Base-by-base conservation (phyloP, 805 yeast species). In the Cephaloascus albidus region DNA sequence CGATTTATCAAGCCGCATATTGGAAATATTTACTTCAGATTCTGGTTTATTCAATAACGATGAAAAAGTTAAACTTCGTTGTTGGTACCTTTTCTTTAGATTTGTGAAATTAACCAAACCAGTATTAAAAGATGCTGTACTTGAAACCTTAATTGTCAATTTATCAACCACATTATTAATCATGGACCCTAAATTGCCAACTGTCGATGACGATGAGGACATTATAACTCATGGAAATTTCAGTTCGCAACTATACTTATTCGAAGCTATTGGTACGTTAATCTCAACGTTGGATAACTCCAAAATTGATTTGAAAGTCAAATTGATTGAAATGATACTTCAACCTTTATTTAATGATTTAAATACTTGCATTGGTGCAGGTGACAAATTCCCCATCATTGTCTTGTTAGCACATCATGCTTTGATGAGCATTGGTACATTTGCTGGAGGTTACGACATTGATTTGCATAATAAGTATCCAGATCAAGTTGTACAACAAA, bases 31-130 rank as follows among this genome's bases (percentile, higher is more conserved):
- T 54, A 76, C 87, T 35, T 78, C 93, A 15, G 79, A 78, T 28
- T 72, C 81, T 48, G 97, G 97, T 14, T 74, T 90, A 44, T 88
- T 86, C 57, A 86, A 82, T 60, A 66, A 70, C 4, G 69, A 73
- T 47, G 82, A 74, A 42, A 82, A 78, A 44, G 96, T 89, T 3
- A 78, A 88, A 50, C 69, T 77, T 40, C 78, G 97, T 56, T 73
- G 94, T 33, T 93, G 97, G 96, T 90, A 86, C 56, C 65, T 89
- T 45, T 86, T 90, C 50, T 81, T 81, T 52, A 74, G 95, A 55
- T 85, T 89, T 51, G 71, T 88, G 44, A 86, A 83, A 54, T 65
- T 82, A 36, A 81, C 90, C 2, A 82, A 79, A 52, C 87, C 88
- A 30, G 63, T 73, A 37, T 60, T 79, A 33, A 72, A 79, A 23